Evolutionary conservation across 768 basidiomycete species (phyloP), one percentile per base, ranked within the genome.

Genomic region (Boletus sp.): DNA sequence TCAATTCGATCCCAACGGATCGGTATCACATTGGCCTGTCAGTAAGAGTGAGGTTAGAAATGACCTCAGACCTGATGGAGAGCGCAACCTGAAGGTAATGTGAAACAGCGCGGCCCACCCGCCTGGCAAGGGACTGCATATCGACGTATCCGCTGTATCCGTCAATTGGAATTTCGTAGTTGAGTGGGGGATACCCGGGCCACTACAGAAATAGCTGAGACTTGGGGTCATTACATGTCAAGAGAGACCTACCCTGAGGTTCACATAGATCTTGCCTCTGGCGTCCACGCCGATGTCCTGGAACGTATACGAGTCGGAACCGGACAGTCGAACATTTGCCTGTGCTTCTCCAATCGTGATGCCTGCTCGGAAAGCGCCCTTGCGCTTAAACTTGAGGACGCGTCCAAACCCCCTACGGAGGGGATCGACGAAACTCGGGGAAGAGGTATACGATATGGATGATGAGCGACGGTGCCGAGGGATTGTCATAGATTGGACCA

Each of bases 101-200:
- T 47, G 85, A 77, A 68, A 84, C 85, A 45, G 85, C 86, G 57
- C 88, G 77, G 15, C 83, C 82, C 45, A 87, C 80, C 50, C 88
- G 77, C 63, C 88, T 77, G 45, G 83, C 83, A 29, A 90, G 78
- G 6, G 85, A 84, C 68, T 83, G 78, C 34, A 89, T 73, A 62
- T 82, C 82, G 38, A 85, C 79, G 42, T 81, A 82, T 30, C 85
- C 82, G 52, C 82, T 79, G 62, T 85, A 85, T 11, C 78, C 78
- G 59, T 88, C 85, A 41, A 88, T 71, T 1, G 88, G 87, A 41
- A 90, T 83, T 64, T 88, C 84, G 59, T 88, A 90, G 39, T 84
- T 87, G 68, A 87, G 77, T 9, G 86, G 79, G 39, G 77, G 69
- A 62, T 88, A 87, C 1, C 87, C 87, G 40, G 80, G 74, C 87